Evolutionary conservation across 495 filamentous ascomycete genomes (phyloP), one percentile per base, ranked within the genome.

Genomic region (Trichoderma asperelloides): DNA sequence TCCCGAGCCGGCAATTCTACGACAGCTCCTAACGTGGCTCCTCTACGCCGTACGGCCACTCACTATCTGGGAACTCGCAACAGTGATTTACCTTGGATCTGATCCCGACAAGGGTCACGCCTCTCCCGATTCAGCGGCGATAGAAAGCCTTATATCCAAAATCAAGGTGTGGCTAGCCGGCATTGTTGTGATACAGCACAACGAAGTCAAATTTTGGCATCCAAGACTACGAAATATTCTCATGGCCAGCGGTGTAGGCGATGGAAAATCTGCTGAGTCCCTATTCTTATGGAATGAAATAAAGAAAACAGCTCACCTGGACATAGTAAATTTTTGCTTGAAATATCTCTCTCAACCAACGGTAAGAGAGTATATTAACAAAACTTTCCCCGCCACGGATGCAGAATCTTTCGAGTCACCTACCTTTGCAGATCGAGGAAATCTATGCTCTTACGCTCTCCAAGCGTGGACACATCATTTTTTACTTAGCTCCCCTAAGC

Each of bases 31-130:
- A 3, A 55, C 62, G 13, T 70, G 66, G 69, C 57, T 70, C 41
- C 30, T 62, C 11, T 62, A 70, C 23, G 37, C 69, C 25, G 47
- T 68, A 23, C 66, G 69, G n/a, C 69, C 69, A 33, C 45, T 68
- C 15, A 70, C 63, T 1, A 9, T 37, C 23, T 67, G 43, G 66
- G 69, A 70, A 37, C 55, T 70, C 16, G 62, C 60, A 25, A 65
- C 66, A 0, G 62, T 60, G 25, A 15, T 60, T 16, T 60, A 28
- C 23, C 55, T 60, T 13, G 11, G 9, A 5, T 33, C 55, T 16
- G 25, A 13, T 2, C 13, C 13, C 30, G 23, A 60, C 23, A 25
- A 30, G 47, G 39, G 43, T 30, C 43, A 49, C 18, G 25, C 51
- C 33, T n/a, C 49, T 28, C 30, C 30, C 23, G 62, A 60, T 64